These are phyloP conservation scores for Ulmus americana DNA, from an alignment of 331 rosid genomes.

Conservation along the genomic window DNA sequence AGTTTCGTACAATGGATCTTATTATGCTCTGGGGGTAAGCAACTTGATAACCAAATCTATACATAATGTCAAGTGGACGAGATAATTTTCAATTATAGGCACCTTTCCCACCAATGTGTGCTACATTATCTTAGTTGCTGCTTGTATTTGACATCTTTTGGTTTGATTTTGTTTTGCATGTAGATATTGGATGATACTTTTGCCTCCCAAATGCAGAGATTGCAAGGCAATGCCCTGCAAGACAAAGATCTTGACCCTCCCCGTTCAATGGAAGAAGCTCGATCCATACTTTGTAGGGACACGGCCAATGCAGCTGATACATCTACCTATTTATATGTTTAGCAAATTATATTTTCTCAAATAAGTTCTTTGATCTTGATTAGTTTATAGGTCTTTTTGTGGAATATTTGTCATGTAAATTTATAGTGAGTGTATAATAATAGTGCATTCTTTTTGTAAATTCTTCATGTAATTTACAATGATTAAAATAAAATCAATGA, in stretches of 20 bases:
- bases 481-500: not conserved
- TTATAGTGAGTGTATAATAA: not conserved
- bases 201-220: constrained; percentile 93
- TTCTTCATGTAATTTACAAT: not conserved
- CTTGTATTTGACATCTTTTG: not conserved
- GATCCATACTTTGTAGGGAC: constrained; percentile 87
- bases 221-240: constrained; percentile 80
- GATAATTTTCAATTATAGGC: not conserved
- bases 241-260: constrained; percentile 93
- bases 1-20: constrained; percentile 82
- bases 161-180: constrained; percentile 13
- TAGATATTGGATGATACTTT: constrained; percentile 88
- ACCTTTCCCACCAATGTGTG: not conserved
- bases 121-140: not conserved
- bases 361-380: not conserved
- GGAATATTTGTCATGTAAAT: not conserved
- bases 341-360: constrained; percentile 3
- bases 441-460: not conserved
- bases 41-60: constrained; percentile 1
- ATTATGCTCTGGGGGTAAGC: constrained; percentile 94
- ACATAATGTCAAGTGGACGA: not conserved
- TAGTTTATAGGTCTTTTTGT: not conserved
- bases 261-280: constrained; percentile 82
- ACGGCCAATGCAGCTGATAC: constrained; percentile 55
- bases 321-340: constrained; percentile 53